Evolutionary conservation across 352 stramenopile species (phyloP).

Genomic region (Pseudoperonospora humuli): DNA sequence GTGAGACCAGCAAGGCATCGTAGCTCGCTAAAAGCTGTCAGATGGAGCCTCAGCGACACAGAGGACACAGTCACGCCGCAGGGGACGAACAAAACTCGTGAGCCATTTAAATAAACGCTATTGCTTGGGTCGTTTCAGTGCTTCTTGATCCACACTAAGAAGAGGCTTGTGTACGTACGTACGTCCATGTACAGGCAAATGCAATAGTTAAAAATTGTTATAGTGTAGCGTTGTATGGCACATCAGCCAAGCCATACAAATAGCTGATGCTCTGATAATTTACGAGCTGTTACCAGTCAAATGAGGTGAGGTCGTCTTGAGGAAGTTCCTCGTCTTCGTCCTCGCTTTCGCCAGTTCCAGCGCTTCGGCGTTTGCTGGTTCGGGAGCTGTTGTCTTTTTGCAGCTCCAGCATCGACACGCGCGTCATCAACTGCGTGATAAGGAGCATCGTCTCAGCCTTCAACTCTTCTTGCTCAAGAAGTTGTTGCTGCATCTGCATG

Average conservation of each 20-base stretch:
- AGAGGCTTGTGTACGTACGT: background rate
- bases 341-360: conserved; percentile 20
- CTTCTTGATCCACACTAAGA: background rate
- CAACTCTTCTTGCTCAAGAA: conserved; percentile 72
- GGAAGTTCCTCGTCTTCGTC: conserved; percentile 26
- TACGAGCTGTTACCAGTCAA: conserved; percentile 13
- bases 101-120: conserved; percentile 21
- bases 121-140: conserved; percentile 9
- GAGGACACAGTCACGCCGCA: background rate
- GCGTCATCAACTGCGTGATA: conserved; percentile 81
- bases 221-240: background rate
- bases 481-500: conserved; percentile 72
- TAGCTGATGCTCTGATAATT: conserved; percentile 5
- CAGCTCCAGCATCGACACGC: conserved; percentile 70
- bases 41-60: too few relatives aligned
- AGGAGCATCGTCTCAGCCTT: conserved; percentile 81
- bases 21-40: too few relatives aligned
- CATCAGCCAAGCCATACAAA: conserved; percentile 1
- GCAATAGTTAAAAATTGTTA: too few relatives aligned
- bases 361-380: conserved; percentile 24
- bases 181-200: too few relatives aligned
- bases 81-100: background rate
- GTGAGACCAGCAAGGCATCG: too few relatives aligned
- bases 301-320: conserved; percentile 18
- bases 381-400: conserved; percentile 27